A percentile compares a stretch with the other conserved stretches of the same genome.
Conservation (phyloP, 2,329 filamentous ascomycete species). For the Alternaria panax region DNA sequence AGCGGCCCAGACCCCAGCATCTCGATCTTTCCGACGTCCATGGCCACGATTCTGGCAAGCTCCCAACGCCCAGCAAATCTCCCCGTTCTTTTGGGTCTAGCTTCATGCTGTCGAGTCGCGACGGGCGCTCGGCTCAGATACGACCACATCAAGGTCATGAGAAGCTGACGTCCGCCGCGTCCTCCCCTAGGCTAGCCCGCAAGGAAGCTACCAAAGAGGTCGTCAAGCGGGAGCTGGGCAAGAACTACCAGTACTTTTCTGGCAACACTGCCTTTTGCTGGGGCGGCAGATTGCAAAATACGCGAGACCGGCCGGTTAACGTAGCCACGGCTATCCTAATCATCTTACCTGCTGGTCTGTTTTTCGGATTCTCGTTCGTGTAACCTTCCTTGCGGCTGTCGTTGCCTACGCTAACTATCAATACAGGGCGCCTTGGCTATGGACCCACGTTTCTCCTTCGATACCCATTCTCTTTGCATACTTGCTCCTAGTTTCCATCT, state of each 20-base stretch:
- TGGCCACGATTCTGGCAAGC: slow-evolving; percentile 60
- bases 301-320: slow-evolving; percentile 86
- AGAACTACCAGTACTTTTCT: slow-evolving; percentile 90
- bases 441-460: slow-evolving; percentile 84
- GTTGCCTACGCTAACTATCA: slow-evolving; percentile 26
- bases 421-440: slow-evolving; percentile 76
- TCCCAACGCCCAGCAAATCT: slow-evolving; percentile 71
- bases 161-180: slow-evolving; percentile 81
- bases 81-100: slow-evolving; percentile 78
- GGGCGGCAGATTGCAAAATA: slow-evolving; percentile 86
- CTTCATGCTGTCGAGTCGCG: slow-evolving; percentile 70
- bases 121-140: slow-evolving; percentile 58
- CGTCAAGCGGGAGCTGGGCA: slow-evolving; percentile 61
- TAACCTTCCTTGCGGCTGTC: neutral
- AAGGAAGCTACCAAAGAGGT: slow-evolving; percentile 52
- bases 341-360: slow-evolving; percentile 79
- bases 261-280: slow-evolving; percentile 92
- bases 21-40: slow-evolving; percentile 68
- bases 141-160: slow-evolving; percentile 69
- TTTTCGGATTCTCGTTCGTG: slow-evolving; percentile 79
- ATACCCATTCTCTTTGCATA: slow-evolving; percentile 92
- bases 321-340: slow-evolving; percentile 83
- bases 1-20: slow-evolving; percentile 64
- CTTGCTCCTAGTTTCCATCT: slow-evolving; percentile 86
- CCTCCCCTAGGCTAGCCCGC: slow-evolving; percentile 70